These are phyloP conservation scores for Cladosporium cucumerinum DNA, from an alignment of 2,329 filamentous ascomycete species.

Conservation along the genomic window DNA sequence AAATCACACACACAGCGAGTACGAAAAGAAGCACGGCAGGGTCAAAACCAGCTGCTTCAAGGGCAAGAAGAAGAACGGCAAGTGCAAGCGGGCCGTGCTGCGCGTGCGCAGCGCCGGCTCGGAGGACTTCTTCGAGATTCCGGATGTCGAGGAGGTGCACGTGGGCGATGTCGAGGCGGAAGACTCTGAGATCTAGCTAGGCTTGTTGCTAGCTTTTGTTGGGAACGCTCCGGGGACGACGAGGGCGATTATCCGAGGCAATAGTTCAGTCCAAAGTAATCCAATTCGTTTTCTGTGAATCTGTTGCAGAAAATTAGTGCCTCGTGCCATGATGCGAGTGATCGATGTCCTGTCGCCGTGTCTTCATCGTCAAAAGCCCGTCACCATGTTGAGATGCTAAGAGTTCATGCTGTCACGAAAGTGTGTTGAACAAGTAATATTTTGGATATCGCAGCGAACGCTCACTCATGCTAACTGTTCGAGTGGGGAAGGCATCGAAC, in stretches of 20 bases:
- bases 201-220: neutral
- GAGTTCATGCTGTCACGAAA: neutral
- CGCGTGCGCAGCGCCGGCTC: conserved; percentile 9
- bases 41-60: neutral
- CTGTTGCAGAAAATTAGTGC: neutral
- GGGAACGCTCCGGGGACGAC: neutral
- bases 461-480: conserved; percentile 5
- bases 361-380: neutral
- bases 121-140: conserved; percentile 13
- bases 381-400: neutral
- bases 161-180: neutral
- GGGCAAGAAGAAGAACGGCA: conserved; percentile 16
- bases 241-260: neutral
- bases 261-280: neutral
- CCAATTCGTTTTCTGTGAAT: neutral
- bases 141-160: conserved; percentile 7
- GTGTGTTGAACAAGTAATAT: neutral
- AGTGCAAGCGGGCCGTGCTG: neutral
- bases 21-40: neutral
- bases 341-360: neutral
- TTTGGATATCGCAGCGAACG: neutral
- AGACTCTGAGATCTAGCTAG: neutral
- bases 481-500: neutral
- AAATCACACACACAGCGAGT: neutral
- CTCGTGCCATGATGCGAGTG: neutral